These are phyloP conservation scores for Cercospora berteroae DNA, from an alignment of 2,329 filamentous ascomycete species.

Conservation along the genomic window DNA sequence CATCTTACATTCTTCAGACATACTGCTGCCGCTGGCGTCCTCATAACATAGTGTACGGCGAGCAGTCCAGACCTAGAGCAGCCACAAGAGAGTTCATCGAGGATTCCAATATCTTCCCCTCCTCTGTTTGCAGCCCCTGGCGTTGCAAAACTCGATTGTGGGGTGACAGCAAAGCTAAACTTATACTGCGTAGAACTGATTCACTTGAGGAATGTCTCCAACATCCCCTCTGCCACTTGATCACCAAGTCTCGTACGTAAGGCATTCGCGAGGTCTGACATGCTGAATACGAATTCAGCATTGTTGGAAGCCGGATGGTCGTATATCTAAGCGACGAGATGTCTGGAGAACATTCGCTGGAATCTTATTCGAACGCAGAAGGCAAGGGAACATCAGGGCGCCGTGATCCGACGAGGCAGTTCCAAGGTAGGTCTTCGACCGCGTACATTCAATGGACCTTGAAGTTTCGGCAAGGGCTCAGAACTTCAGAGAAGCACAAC, in stretches of 20 bases:
- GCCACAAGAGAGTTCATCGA: no score
- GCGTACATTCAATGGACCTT: no score
- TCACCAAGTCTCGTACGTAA: neutral
- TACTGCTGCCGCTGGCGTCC: neutral
- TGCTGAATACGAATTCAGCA: neutral
- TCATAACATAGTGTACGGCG: no score
- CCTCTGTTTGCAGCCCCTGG: neutral
- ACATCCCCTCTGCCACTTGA: no score
- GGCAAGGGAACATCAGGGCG: no score
- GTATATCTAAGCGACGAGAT: neutral
- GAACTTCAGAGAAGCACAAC: neutral
- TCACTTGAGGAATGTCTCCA: no score
- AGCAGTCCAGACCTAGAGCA: no score
- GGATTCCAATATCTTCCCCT: neutral
- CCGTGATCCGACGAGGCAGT: neutral
- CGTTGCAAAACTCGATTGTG: neutral
- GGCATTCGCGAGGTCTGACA: neutral
- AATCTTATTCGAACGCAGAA: neutral
- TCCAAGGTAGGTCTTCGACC: no score
- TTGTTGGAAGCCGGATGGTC: neutral
- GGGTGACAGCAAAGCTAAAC: neutral
- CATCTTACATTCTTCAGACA: neutral
- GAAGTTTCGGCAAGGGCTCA: no score
- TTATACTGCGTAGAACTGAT: neutral
- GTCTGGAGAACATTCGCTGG: neutral